phyloP scores from a whole-genome alignment of 1,284 basidiomycete genomes.

The Entoloma clypeatum region DNA sequence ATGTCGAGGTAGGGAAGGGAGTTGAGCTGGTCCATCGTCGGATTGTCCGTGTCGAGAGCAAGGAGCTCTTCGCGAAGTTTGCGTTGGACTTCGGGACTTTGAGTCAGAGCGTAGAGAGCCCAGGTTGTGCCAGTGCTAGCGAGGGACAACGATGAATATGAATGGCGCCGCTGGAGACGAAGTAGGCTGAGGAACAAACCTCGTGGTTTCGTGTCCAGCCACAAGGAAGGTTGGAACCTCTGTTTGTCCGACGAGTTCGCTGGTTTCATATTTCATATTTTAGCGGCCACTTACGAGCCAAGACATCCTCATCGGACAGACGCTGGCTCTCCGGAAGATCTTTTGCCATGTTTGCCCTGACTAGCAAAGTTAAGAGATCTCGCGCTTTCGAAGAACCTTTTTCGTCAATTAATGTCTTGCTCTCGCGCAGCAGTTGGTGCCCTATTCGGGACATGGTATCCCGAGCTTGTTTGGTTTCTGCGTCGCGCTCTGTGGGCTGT shows the following conservation, averaged over 20 bases:
- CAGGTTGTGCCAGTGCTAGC: conserved; percentile 49
- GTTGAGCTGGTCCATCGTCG: conserved; percentile 59
- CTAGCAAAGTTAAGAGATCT: conserved; percentile 52
- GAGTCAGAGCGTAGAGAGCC: conserved; percentile 63
- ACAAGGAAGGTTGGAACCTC: conserved; percentile 60
- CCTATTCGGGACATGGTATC: conserved; percentile 42
- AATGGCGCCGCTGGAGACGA: neutral
- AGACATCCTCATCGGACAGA: conserved; percentile 70
- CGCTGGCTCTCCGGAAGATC: conserved; percentile 55
- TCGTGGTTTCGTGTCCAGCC: conserved; percentile 79
- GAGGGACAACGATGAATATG: neutral
- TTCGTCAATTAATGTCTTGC: conserved; percentile 34
- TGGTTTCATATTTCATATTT: neutral
- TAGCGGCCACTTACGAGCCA: conserved; percentile 54
- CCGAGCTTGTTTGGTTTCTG: conserved; percentile 23
- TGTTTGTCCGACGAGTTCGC: conserved; percentile 21
- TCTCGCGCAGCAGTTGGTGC: conserved; percentile 40
- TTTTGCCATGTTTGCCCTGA: conserved; percentile 61
- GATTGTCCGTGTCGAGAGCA: conserved; percentile 44
- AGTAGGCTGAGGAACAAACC: conserved; percentile 29
- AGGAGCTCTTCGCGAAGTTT: conserved; percentile 69
- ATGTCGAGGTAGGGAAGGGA: conserved; percentile 58
- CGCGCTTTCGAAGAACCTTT: conserved; percentile 30
- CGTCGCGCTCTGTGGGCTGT: conserved; percentile 28
- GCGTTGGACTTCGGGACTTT: conserved; percentile 51